Percentiles rank a stretch among this genome's conserved stretches.
phyloP scores from a whole-genome alignment of 257 asterid genomes.

The Plantago ovata region DNA sequence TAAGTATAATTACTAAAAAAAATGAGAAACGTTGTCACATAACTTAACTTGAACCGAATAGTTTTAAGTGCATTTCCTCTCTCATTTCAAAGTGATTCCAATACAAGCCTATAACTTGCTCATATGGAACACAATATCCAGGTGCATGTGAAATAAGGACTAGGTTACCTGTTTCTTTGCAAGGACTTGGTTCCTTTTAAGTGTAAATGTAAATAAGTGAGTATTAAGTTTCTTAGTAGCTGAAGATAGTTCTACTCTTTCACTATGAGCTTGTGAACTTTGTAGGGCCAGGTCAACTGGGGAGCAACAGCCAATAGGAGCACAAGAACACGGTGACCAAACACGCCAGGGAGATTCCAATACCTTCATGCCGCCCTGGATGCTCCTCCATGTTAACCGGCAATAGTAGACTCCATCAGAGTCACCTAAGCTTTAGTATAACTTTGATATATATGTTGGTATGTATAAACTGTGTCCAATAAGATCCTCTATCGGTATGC shows the following conservation, averaged over 20 bases:
- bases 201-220: too few species aligned
- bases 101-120: too few species aligned
- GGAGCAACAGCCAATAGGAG: background rate
- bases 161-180: too few species aligned
- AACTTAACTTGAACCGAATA: too few species aligned
- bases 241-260: background rate
- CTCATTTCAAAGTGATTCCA: too few species aligned
- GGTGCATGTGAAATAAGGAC: background rate
- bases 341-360: background rate
- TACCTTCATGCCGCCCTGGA: constrained; percentile 33
- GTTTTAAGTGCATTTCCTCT: too few species aligned
- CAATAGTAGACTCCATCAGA: background rate
- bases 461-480: background rate
- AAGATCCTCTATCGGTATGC: background rate
- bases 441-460: background rate
- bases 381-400: constrained; percentile 27
- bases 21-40: too few species aligned
- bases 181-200: too few species aligned
- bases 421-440: too few species aligned
- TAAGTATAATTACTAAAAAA: too few species aligned
- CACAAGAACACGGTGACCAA: background rate
- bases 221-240: too few species aligned
- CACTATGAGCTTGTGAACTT: background rate
- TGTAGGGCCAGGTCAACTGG: background rate
- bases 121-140: too few species aligned